Base-by-base conservation (phyloP, 2,329 filamentous ascomycete genomes). In the Exophiala bonariae region DNA sequence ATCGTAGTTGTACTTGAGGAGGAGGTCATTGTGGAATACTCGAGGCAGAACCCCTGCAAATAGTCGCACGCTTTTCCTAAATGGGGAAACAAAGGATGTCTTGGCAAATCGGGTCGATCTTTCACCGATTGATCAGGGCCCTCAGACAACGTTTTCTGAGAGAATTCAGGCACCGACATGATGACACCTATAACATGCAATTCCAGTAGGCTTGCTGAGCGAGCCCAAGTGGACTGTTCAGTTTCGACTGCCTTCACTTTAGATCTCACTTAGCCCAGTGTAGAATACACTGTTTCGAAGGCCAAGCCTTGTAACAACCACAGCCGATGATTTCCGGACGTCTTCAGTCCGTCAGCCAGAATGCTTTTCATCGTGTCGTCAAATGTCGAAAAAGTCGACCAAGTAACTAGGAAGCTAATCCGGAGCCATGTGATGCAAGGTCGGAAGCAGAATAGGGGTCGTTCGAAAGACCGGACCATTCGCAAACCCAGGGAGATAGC, bases 351-450 rank as follows among this genome's bases (percentile, higher is more conserved):
- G 30, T 31, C 20, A 41, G n/a, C 42, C 16, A 35, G 32, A 23
- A 53, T 50, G 35, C 50, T 36, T 38, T 53, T 53, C 30, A 50
- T 53, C n/a, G 28, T 47, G 10, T 32, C 44, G 16, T 46, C 47
- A 17, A 35, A 41, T 23, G 26, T 28, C 19, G 32, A 41, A n/a
- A 49, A 49, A 34, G 37, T 28, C n/a, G 47, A 50, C 20, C 34
- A 34, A 22, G 34, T 23, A 11, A 50, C 41, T 11, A 41, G 41
- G 38, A 46, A 43, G 38, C 39, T 53, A 7, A 53, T 53, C 47
- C 43, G 50, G 13, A 50, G 50, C n/a, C 47, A 53, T 40, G 46
- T 47, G 10, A 50, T 53, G 50, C 22, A 23, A 13, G 50, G 50
- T 9, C 50, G 41, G 30, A 53, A 53, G 28, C 45, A 34, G 19